These are phyloP conservation scores for Petrea volubilis DNA, from an alignment of 257 asterid genomes.

Conservation along the genomic window DNA sequence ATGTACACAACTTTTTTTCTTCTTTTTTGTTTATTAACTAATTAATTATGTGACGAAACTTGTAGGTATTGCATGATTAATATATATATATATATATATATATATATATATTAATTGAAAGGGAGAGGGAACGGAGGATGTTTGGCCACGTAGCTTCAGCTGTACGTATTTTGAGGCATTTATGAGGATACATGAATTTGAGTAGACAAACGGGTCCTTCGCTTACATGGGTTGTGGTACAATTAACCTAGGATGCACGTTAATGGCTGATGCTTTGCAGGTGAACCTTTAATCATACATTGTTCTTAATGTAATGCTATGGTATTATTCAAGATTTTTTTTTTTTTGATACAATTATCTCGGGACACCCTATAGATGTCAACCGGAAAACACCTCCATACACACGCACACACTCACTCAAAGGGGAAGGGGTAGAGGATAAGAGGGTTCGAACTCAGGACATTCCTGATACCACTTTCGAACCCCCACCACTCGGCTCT, in stretches of 20 bases:
- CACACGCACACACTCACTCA: no score
- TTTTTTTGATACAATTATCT: no score
- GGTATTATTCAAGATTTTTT: no score
- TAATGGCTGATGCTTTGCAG: neutral
- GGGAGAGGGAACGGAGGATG: constrained; percentile 33
- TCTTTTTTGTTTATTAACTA: no score
- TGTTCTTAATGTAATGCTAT: neutral
- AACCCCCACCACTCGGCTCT: no score
- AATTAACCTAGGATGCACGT: neutral
- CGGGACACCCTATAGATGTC: no score
- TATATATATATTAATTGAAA: constrained; percentile 14
- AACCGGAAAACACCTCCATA: no score
- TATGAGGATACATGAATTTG: neutral
- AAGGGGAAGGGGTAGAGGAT: no score
- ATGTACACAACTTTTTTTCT: no score
- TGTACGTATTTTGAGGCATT: constrained; percentile 24
- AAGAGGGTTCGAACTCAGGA: no score
- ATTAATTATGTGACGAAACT: no score
- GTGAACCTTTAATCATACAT: neutral
- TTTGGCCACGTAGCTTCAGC: constrained; percentile 36
- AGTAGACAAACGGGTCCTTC: neutral
- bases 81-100: neutral
- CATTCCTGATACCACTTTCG: no score
- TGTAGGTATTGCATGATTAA: neutral
- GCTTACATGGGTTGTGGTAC: neutral